Conservation (phyloP, 495 filamentous ascomycete species). For the Xylaria grammica region DNA sequence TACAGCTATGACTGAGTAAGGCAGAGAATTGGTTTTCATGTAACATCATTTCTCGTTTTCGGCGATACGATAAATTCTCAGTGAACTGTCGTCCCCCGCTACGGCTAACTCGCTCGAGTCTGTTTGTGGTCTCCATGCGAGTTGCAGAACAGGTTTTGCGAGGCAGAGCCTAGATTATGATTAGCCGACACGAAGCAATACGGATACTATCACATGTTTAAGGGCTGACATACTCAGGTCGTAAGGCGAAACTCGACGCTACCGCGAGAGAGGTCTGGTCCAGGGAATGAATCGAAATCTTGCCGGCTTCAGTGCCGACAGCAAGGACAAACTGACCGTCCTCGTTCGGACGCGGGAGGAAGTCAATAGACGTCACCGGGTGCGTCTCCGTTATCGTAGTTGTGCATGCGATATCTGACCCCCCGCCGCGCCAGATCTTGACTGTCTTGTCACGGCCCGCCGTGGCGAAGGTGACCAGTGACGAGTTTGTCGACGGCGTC, state of each 20-base stretch:
- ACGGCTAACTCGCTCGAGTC: slow-evolving; percentile 66
- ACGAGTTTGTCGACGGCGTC: slow-evolving; percentile 57
- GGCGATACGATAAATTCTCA: slow-evolving; percentile 70
- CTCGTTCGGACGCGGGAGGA: slow-evolving; percentile 47
- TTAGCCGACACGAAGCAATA: background rate
- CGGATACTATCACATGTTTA: too few relatives aligned
- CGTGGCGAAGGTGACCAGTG: slow-evolving; percentile 70
- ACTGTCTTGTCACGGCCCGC: slow-evolving; percentile 85
- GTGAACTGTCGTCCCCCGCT: slow-evolving; percentile 81
- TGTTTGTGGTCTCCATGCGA: slow-evolving; percentile 73
- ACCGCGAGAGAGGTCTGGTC: slow-evolving; percentile 51
- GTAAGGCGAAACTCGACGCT: slow-evolving; percentile 49
- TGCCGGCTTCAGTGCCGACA: slow-evolving; percentile 68
- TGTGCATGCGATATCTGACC: slow-evolving; percentile 48
- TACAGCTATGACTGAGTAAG: background rate
- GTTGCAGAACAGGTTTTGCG: slow-evolving; percentile 72
- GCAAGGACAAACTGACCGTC: slow-evolving; percentile 62
- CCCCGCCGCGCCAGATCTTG: slow-evolving; percentile 69
- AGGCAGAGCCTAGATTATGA: slow-evolving; percentile 53
- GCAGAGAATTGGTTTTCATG: background rate
- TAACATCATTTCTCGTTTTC: slow-evolving; percentile 23
- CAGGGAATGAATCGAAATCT: slow-evolving; percentile 51
- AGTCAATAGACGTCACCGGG: slow-evolving; percentile 80
- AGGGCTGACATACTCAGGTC: slow-evolving; percentile 40
- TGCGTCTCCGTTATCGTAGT: slow-evolving; percentile 59